phyloP scores from a whole-genome alignment of 345 rosid genomes.

The Camelina hispida region DNA sequence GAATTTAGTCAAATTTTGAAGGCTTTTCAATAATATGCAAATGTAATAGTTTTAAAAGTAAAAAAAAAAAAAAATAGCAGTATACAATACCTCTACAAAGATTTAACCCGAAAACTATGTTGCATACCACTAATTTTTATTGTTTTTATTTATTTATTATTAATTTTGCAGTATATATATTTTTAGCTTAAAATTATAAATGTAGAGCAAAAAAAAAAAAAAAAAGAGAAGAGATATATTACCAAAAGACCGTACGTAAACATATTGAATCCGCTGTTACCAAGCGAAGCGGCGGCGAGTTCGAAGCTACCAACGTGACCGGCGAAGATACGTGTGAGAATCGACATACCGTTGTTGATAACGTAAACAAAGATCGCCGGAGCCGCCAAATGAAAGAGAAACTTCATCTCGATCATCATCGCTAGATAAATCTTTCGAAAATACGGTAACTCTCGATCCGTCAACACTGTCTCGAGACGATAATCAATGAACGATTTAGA shows the following conservation, averaged over 20 bases:
- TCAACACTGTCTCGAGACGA: conserved; percentile 57
- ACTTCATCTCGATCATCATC: conserved; percentile 55
- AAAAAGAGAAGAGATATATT: not conserved
- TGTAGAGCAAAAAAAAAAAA: too few species aligned
- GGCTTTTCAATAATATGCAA: too few species aligned
- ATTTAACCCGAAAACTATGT: too few species aligned
- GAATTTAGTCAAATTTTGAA: too few species aligned
- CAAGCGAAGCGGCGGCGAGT: conserved; percentile 60
- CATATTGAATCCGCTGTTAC: conserved; percentile 56
- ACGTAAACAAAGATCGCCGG: conserved; percentile 66
- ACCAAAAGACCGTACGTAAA: conserved; percentile 58
- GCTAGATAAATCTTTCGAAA: conserved; percentile 48
- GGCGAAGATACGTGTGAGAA: conserved; percentile 63
- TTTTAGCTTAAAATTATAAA: too few species aligned
- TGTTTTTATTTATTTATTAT: too few species aligned
- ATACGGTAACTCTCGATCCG: conserved; percentile 46
- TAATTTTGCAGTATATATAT: too few species aligned
- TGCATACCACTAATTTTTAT: too few species aligned
- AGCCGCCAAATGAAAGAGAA: conserved; percentile 57
- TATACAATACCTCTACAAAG: too few species aligned
- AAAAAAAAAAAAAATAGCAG: too few species aligned
- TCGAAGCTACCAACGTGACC: conserved; percentile 54
- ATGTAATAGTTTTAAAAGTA: too few species aligned
- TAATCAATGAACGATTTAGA: conserved; percentile 44
- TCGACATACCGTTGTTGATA: conserved; percentile 57